Conservation (phyloP, 2,329 filamentous ascomycete species). For the Metarhizium robertsii region DNA sequence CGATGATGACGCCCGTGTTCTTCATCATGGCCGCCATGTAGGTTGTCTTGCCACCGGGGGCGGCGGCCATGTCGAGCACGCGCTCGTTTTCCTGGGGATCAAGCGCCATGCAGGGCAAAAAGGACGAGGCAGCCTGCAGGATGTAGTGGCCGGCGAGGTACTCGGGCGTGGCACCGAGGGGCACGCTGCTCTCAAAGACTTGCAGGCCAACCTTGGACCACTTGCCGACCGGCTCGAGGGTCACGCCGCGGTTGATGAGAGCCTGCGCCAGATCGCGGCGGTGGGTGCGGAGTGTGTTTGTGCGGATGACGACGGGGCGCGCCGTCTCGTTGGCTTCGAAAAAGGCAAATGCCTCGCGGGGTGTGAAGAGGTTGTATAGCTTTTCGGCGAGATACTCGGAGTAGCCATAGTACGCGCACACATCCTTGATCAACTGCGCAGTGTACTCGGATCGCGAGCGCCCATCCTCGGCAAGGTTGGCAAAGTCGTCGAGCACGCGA, state of each 20-base stretch:
- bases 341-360: conserved; percentile 91
- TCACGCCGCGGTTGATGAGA: conserved; percentile 92
- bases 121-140: conserved; percentile 90
- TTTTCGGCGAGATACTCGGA: conserved; percentile 92
- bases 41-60: conserved; percentile 19
- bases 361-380: conserved; percentile 84
- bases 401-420: conserved; percentile 96
- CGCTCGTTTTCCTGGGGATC: conserved; percentile 90
- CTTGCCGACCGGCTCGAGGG: conserved; percentile 92
- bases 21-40: conserved; percentile 58
- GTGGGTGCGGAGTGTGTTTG: conserved; percentile 80
- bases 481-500: conserved; percentile 81
- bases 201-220: conserved; percentile 98
- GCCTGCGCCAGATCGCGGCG: conserved; percentile 78
- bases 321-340: conserved; percentile 98
- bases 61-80: conserved; percentile 55
- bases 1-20: conserved; percentile 91
- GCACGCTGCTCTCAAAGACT: conserved; percentile 80
- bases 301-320: conserved; percentile 88
- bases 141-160: conserved; percentile 98
- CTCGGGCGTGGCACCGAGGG: conserved; percentile 89
- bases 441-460: conserved; percentile 85
- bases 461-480: conserved; percentile 68
- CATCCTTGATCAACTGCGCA: conserved; percentile 75
- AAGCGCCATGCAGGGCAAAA: conserved; percentile 94